These are phyloP conservation scores for Suillus paluster DNA, from an alignment of 768 basidiomycete genomes.

Conservation along the genomic window DNA sequence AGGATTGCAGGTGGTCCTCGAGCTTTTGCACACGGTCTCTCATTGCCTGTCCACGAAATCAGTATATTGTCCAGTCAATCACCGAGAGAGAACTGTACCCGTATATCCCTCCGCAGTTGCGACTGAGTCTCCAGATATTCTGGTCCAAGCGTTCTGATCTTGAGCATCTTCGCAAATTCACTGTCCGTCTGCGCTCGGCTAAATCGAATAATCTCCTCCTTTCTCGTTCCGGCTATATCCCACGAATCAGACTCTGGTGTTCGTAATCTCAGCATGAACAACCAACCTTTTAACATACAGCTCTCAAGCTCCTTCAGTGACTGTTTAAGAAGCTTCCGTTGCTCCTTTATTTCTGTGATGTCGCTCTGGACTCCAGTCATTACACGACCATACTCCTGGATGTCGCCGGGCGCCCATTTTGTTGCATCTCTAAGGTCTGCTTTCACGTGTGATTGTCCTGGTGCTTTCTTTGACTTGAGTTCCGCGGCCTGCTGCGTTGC, in stretches of 20 bases:
- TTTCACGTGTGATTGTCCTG: constrained; percentile 43
- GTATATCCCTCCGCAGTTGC: constrained; percentile 70
- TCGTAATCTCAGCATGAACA: background rate
- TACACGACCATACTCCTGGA: constrained; percentile 50
- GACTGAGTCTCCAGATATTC: constrained; percentile 86
- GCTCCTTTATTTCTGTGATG: constrained; percentile 50
- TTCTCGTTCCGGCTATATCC: constrained; percentile 70
- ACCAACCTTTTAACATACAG: constrained; percentile 68
- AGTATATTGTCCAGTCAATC: constrained; percentile 10
- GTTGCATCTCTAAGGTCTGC: constrained; percentile 49
- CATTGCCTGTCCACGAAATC: constrained; percentile 51
- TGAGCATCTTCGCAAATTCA: constrained; percentile 77
- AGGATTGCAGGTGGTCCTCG: constrained; percentile 69
- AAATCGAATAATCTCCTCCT: constrained; percentile 84
- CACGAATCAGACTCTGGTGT: background rate
- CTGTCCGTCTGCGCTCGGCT: constrained; percentile 77
- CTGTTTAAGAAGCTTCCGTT: constrained; percentile 45
- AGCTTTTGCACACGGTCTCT: constrained; percentile 78
- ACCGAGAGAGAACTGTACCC: constrained; percentile 51
- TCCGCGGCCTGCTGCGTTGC: constrained; percentile 41
- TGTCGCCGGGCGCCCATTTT: constrained; percentile 62
- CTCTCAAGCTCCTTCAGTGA: constrained; percentile 62
- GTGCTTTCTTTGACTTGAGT: constrained; percentile 36
- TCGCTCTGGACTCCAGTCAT: constrained; percentile 49
- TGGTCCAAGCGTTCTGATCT: constrained; percentile 79